Base-by-base conservation (phyloP, 179 eudicot species). In the Spergularia azorica region DNA sequence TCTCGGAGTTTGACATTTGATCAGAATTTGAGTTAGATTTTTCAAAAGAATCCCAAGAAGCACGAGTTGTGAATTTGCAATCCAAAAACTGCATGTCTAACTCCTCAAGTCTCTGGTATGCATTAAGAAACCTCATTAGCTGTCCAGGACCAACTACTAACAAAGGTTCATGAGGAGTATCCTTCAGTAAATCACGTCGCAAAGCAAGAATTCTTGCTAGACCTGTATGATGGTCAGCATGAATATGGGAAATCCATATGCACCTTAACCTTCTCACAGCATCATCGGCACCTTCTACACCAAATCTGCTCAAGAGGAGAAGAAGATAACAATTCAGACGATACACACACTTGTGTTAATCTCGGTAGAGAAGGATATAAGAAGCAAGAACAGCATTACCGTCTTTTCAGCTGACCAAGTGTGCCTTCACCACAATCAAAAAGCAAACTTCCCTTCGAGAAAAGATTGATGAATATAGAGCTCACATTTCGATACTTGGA, bases 391-490 rank as follows among this genome's bases (percentile, higher is more conserved):
- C 18, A 46, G 72, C 12, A 46, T 78, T 79, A 93, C 99, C 99
- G 90, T 89, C 99, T 86, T 83, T 91, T 95, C 36, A 95, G 92
- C 84, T 95, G 99, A 52, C 95, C 99, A 16, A 95, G 82, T 26
- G 95, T 89, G 86, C 99, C 99, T 88, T 95, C 99, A 14, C 99
- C 99, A 71, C 99, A 91, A 86, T 95, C 99, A 14, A 95, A 83
- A 52, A 95, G 94, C 77, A 95, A 60, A 79, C 94, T 83, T 81
- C 99, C 99, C 80, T 89, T 89, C 3, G 94, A 83, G 82, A 93
- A 95, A 79, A 95, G 96, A 79, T 95, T 90, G 84, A 95, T 85
- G 77, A 86, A 90, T 77, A 89, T 89, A 60, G 97, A 89, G 75
- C 83, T 91, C 80, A 95, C 99, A 80, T 95, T 95, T 55, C 99